These are phyloP conservation scores for Talaromyces stipitatus DNA, from an alignment of 495 filamentous ascomycete genomes.

Conservation along the genomic window DNA sequence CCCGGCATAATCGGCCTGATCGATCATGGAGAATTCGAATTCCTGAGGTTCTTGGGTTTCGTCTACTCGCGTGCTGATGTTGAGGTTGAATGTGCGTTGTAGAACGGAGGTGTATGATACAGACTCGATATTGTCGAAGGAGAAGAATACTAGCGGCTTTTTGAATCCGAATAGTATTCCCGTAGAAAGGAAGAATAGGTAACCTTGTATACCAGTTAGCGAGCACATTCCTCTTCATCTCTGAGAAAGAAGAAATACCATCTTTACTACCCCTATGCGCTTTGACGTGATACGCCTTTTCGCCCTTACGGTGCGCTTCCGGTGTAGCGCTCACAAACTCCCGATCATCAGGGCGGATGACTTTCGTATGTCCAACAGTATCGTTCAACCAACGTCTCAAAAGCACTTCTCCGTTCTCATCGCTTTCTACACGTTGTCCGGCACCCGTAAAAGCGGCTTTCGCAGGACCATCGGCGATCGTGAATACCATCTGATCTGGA, in stretches of 20 bases:
- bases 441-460: slow-evolving; percentile 44
- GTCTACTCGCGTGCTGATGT: slow-evolving; percentile 50
- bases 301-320: slow-evolving; percentile 80
- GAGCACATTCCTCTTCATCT: not conserved
- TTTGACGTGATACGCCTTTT: slow-evolving; percentile 88
- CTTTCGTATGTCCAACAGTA: slow-evolving; percentile 45
- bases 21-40: slow-evolving; percentile 78
- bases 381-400: slow-evolving; percentile 56
- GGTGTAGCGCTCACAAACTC: slow-evolving; percentile 71
- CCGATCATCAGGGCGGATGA: slow-evolving; percentile 62
- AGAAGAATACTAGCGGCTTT: slow-evolving; percentile 83
- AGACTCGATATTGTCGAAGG: slow-evolving; percentile 67
- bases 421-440: slow-evolving; percentile 36
- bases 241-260: slow-evolving; percentile 31
- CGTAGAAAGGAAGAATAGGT: slow-evolving; percentile 76
- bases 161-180: slow-evolving; percentile 95
- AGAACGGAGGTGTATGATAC: slow-evolving; percentile 86
- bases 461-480: slow-evolving; percentile 62
- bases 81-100: slow-evolving; percentile 90
- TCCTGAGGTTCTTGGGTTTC: slow-evolving; percentile 51
- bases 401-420: slow-evolving; percentile 56
- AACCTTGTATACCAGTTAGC: slow-evolving; percentile 43
- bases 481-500: slow-evolving; percentile 77
- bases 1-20: slow-evolving; percentile 73
- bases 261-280: slow-evolving; percentile 92